Conservation (phyloP, 2,329 filamentous ascomycete genomes). For the Ascochyta fabae region DNA sequence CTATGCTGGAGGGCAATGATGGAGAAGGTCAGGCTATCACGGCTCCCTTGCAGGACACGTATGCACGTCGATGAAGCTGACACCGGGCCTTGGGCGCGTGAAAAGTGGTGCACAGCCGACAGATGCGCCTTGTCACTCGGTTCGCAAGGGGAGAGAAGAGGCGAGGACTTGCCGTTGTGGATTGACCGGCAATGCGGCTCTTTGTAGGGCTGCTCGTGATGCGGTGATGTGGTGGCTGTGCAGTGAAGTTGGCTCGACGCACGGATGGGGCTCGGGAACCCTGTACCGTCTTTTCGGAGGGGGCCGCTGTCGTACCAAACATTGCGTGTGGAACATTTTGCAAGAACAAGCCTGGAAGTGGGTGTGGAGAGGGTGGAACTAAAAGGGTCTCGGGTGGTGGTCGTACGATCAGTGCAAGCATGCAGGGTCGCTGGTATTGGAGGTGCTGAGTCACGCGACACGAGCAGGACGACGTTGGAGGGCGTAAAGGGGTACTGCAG, state of each 20-base stretch:
- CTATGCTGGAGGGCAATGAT: too few species aligned
- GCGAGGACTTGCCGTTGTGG: slow-evolving; percentile 1
- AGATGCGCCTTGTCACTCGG: slow-evolving; percentile 10
- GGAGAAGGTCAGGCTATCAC: neutral
- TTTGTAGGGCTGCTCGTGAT: slow-evolving; percentile 8
- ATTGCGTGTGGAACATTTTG: neutral
- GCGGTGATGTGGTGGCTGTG: slow-evolving; percentile 18
- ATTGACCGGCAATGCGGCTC: slow-evolving; percentile 19
- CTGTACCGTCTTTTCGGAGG: slow-evolving; percentile 12
- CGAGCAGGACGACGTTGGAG: neutral
- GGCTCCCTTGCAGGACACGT: neutral
- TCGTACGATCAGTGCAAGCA: neutral
- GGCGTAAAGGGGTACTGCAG: neutral
- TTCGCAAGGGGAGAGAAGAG: neutral
- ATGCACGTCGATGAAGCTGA: neutral
- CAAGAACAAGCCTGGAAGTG: neutral
- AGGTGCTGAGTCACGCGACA: slow-evolving; percentile 7
- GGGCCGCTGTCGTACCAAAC: slow-evolving; percentile 15
- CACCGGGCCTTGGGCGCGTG: neutral
- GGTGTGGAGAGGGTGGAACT: neutral
- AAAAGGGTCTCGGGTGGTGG: neutral
- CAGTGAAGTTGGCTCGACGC: neutral
- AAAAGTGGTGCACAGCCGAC: slow-evolving; percentile 2
- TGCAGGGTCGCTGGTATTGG: neutral
- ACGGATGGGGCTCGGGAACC: slow-evolving; percentile 2